A percentile compares a stretch with the other conserved stretches of the same genome.
Conservation (phyloP, 2,329 filamentous ascomycete species). For the Teratosphaeria destructans region DNA sequence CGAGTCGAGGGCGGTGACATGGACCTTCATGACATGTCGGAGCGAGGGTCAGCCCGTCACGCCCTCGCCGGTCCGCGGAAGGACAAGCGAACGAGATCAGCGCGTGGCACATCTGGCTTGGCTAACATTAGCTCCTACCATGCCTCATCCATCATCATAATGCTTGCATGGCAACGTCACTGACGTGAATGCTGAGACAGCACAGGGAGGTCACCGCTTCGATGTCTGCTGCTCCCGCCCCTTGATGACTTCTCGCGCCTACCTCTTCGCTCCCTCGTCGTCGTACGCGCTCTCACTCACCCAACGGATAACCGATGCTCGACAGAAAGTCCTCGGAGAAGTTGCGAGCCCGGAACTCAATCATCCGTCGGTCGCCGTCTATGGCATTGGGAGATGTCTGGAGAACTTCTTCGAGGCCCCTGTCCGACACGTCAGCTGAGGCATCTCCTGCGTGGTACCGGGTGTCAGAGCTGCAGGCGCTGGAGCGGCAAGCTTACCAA, state of each 20-base stretch:
- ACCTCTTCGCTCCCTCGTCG: not conserved
- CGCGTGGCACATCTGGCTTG: not conserved
- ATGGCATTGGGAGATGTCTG: constrained; percentile 19
- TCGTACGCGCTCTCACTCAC: not conserved
- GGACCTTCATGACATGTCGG: no score
- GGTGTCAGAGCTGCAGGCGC: not conserved
- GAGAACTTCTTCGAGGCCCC: constrained; percentile 22
- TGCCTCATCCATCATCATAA: not conserved
- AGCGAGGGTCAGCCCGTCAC: not conserved
- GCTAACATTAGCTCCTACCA: not conserved
- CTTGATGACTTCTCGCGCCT: not conserved
- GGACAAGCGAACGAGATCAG: not conserved
- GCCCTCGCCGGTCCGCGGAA: not conserved
- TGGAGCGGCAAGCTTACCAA: constrained; percentile 10
- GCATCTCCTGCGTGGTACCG: not conserved
- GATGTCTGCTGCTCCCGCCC: not conserved
- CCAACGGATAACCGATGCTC: constrained; percentile 17
- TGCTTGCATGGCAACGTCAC: not conserved
- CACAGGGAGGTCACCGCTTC: not conserved
- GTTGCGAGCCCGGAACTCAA: constrained; percentile 16
- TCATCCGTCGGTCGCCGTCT: constrained; percentile 15
- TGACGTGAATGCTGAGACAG: not conserved
- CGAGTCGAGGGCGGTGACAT: no score
- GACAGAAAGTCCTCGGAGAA: constrained; percentile 21
- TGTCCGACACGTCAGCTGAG: not conserved